Conservation (phyloP, 768 basidiomycete species). For the Suillus subluteus region DNA sequence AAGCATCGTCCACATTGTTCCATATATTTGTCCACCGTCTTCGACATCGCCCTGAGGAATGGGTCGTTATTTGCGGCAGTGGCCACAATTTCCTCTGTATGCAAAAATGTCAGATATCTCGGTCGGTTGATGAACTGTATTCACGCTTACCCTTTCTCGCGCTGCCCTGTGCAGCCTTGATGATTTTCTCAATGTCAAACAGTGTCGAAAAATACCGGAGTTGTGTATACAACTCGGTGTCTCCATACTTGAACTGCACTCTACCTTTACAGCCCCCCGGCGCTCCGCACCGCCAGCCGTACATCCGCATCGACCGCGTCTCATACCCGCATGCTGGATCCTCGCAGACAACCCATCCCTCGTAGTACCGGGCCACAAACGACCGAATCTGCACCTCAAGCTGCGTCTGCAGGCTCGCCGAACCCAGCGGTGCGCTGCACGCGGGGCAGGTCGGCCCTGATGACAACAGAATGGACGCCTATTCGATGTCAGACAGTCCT, state of each 20-base stretch:
- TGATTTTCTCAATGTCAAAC: constrained; percentile 72
- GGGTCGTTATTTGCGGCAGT: constrained; percentile 52
- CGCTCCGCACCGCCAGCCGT: constrained; percentile 80
- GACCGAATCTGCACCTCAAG: constrained; percentile 85
- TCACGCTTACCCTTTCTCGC: constrained; percentile 41
- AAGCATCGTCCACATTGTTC: constrained; percentile 85
- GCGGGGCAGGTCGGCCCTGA: constrained; percentile 72
- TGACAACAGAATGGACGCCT: constrained; percentile 70
- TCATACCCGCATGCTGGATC: constrained; percentile 82
- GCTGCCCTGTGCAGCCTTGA: constrained; percentile 53
- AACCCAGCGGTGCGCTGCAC: constrained; percentile 57
- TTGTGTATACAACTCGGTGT: constrained; percentile 86
- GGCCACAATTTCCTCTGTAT: constrained; percentile 57
- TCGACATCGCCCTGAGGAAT: constrained; percentile 55
- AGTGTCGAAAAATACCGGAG: constrained; percentile 80
- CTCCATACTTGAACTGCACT: constrained; percentile 66
- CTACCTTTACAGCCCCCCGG: constrained; percentile 17
- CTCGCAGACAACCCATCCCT: constrained; percentile 87
- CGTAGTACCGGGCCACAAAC: constrained; percentile 81
- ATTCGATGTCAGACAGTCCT: constrained; percentile 6
- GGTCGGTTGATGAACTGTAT: neutral
- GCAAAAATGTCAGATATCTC: constrained; percentile 2
- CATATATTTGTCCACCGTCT: constrained; percentile 78
- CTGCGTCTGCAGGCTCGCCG: constrained; percentile 76
- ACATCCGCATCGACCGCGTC: constrained; percentile 94